These are phyloP conservation scores for Posidonia oceanica DNA, from an alignment of 116 monocot species.

Conservation along the genomic window DNA sequence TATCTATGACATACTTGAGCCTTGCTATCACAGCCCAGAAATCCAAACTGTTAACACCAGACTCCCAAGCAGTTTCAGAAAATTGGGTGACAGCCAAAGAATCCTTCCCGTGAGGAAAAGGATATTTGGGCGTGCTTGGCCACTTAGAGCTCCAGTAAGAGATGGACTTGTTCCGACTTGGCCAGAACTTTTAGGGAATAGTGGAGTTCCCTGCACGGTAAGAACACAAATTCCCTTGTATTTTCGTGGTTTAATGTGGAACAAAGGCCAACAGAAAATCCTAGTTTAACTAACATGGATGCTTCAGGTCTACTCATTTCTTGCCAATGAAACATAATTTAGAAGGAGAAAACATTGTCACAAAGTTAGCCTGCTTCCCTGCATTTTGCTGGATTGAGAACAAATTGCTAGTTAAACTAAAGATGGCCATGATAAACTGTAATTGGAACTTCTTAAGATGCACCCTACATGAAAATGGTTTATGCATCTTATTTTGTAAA, in stretches of 20 bases:
- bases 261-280: too few species aligned
- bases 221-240: slow-evolving; percentile 2
- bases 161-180: slow-evolving; percentile 82
- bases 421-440: too few species aligned
- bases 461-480: neutral
- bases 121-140: slow-evolving; percentile 93
- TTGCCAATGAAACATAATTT: neutral
- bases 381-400: too few species aligned
- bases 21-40: slow-evolving; percentile 62
- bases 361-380: too few species aligned
- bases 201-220: slow-evolving; percentile 63
- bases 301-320: neutral
- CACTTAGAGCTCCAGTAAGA: slow-evolving; percentile 63
- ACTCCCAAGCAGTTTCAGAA: slow-evolving; percentile 60
- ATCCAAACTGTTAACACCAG: slow-evolving; percentile 25
- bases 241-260: too few species aligned
- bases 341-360: neutral
- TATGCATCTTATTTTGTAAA: too few species aligned
- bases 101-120: slow-evolving; percentile 78
- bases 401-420: too few species aligned
- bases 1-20: slow-evolving; percentile 84
- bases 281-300: neutral
- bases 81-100: slow-evolving; percentile 53
- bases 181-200: slow-evolving; percentile 52
- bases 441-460: neutral